Conservation (phyloP, 148 eudicot genomes). For the Diospyros kaki region DNA sequence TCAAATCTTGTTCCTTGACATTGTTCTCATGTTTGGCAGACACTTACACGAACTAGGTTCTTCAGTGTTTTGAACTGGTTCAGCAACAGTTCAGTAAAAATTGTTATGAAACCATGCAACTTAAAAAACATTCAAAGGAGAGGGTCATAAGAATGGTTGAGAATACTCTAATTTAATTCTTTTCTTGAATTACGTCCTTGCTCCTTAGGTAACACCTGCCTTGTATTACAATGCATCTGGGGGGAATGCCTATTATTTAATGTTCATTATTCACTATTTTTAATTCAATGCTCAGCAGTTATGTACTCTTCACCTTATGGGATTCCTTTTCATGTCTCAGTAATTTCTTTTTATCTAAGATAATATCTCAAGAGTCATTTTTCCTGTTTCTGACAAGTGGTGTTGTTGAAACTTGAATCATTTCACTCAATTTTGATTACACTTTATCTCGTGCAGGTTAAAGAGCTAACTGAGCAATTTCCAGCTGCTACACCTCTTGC, state of each 20-base stretch:
- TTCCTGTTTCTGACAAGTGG: neutral
- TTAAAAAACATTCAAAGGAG: neutral
- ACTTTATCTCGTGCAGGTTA: conserved; percentile 48
- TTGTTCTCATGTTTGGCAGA: neutral
- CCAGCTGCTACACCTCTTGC: conserved; percentile 94
- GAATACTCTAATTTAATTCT: neutral
- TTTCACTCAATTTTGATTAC: neutral
- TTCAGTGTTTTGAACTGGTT: neutral
- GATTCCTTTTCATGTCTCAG: neutral
- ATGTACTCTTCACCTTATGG: neutral
- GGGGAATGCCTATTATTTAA: neutral
- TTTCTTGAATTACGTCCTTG: neutral
- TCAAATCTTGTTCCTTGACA: neutral
- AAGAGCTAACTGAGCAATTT: conserved; percentile 85
- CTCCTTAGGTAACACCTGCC: neutral
- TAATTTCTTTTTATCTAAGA: neutral
- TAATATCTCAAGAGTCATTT: neutral
- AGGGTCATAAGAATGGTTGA: neutral
- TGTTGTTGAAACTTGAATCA: neutral
- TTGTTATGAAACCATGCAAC: neutral
- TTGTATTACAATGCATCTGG: neutral
- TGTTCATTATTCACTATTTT: neutral
- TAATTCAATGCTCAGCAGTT: neutral
- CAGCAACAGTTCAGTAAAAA: neutral
- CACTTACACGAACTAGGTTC: neutral